phyloP scores from a whole-genome alignment of 2,329 filamentous ascomycete genomes.

The Falciphora oryzae region DNA sequence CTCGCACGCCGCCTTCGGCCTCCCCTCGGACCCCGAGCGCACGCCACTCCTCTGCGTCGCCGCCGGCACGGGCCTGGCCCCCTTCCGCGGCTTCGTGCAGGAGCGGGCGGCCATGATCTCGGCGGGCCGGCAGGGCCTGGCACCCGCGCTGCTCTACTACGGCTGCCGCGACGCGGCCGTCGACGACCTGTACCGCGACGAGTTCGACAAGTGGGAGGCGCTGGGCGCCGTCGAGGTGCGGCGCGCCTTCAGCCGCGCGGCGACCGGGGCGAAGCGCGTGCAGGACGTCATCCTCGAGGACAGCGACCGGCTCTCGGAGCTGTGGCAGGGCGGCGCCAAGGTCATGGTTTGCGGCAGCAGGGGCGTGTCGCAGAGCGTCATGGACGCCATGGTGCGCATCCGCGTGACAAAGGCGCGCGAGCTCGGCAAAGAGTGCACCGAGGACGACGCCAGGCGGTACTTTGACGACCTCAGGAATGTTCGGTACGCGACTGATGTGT shows the following conservation, averaged over 20 bases:
- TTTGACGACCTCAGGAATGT: constrained; percentile 8
- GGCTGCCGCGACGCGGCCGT: constrained; percentile 15
- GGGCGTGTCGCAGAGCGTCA: constrained; percentile 7
- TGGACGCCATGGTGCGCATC: constrained; percentile 3
- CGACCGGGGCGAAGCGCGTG: constrained; percentile 39
- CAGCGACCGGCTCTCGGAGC: constrained; percentile 27
- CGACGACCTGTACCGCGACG: constrained; percentile 16
- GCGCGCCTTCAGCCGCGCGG: constrained; percentile 12
- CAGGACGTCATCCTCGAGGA: constrained; percentile 37
- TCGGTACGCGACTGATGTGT: constrained; percentile 5
- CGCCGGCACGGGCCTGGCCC: constrained; percentile 51
- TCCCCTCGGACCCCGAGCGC: constrained; percentile 37
- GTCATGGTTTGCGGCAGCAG: constrained; percentile 57
- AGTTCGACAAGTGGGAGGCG: constrained; percentile 13
- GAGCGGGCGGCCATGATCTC: constrained; percentile 49
- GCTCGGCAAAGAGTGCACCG: background rate
- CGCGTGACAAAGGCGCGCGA: background rate
- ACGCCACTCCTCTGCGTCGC: constrained; percentile 46
- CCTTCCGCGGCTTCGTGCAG: constrained; percentile 57
- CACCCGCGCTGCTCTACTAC: constrained; percentile 16
- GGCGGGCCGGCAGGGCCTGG: constrained; percentile 25
- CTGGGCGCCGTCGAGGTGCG: constrained; percentile 14
- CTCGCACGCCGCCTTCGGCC: constrained; percentile 38
- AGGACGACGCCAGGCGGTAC: constrained; percentile 3
- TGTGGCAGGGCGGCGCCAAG: constrained; percentile 42